A percentile compares a stretch with the other conserved stretches of the same genome.
Conservation (phyloP, 495 filamentous ascomycete genomes). For the Penicillium silybi region DNA sequence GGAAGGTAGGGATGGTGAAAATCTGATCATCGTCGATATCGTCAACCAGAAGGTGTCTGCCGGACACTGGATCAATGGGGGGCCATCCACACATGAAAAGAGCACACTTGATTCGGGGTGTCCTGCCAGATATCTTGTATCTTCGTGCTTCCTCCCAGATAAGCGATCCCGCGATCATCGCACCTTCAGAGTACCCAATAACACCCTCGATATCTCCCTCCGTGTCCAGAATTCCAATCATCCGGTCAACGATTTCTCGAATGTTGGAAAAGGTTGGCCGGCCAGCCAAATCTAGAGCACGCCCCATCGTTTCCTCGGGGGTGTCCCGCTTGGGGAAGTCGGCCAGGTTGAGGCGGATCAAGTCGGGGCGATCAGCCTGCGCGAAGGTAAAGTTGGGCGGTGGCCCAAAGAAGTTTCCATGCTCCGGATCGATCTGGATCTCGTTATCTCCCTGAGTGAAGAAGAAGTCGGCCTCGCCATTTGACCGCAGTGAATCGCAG, state of each 20-base stretch:
- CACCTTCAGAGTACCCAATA: conserved; percentile 62
- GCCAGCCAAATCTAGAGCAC: conserved; percentile 4
- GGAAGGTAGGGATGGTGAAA: conserved; percentile 52
- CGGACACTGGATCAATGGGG: conserved; percentile 43
- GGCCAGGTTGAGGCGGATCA: conserved; percentile 13
- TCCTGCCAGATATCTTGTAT: conserved; percentile 30
- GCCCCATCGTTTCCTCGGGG: conserved; percentile 17
- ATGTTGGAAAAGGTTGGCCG: conserved; percentile 11
- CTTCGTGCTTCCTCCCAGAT: conserved; percentile 45
- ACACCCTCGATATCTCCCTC: conserved; percentile 38
- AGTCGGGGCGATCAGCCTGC: conserved; percentile 4
- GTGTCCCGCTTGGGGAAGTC: conserved; percentile 21
- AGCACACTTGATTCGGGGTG: conserved; percentile 49
- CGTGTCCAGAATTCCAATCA: conserved; percentile 21
- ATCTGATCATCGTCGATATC: conserved; percentile 25
- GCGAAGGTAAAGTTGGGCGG: conserved; percentile 26
- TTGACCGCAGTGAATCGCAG: conserved; percentile 11
- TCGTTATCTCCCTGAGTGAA: conserved; percentile 25
- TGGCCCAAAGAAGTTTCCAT: conserved; percentile 26
- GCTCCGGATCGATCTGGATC: conserved; percentile 9
- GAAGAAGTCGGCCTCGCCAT: conserved; percentile 15
- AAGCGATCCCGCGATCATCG: conserved; percentile 53
- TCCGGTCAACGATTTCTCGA: conserved; percentile 7
- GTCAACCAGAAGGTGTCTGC: conserved; percentile 2
- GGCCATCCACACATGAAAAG: conserved; percentile 55